Conservation (phyloP, 176 grass and related monocot species). For the Chrysopogon serrulatus region DNA sequence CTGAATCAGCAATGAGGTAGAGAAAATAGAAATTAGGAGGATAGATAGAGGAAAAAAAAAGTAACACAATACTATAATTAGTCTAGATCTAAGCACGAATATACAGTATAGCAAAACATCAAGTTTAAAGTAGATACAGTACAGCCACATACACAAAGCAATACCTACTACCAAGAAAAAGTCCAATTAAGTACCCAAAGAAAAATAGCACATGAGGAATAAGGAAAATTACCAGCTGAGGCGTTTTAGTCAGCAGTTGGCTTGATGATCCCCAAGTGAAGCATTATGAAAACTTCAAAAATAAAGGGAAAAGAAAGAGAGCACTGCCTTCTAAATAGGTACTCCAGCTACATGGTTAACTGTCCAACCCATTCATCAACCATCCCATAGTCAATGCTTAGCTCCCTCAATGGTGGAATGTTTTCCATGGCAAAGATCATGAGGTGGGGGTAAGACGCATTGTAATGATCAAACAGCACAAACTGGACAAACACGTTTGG, state of each 20-base stretch:
- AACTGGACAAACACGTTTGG: conserved; percentile 95
- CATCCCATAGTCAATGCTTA: conserved; percentile 98
- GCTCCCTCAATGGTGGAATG: conserved; percentile 94
- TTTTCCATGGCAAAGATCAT: conserved; percentile 99
- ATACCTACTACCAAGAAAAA: neutral
- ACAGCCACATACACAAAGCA: neutral
- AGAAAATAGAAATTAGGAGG: neutral
- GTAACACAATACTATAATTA: neutral
- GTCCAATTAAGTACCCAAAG: neutral
- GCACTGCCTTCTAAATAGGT: conserved; percentile 24
- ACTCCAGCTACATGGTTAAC: conserved; percentile 63
- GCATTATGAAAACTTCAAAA: conserved; percentile 28
- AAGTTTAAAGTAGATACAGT: neutral
- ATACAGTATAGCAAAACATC: neutral
- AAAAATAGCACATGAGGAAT: conserved; percentile 13
- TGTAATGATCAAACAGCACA: conserved; percentile 95
- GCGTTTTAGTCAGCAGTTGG: conserved; percentile 11
- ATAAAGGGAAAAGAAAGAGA: conserved; percentile 10
- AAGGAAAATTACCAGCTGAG: conserved; percentile 39
- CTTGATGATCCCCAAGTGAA: conserved; percentile 34
- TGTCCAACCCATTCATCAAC: conserved; percentile 73
- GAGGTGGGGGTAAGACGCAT: conserved; percentile 69
- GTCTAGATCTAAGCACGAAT: neutral
- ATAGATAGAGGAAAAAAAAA: neutral
- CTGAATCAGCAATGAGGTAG: neutral